Base-by-base conservation (phyloP, 1,284 basidiomycete genomes). In the Puccinia polysora region DNA sequence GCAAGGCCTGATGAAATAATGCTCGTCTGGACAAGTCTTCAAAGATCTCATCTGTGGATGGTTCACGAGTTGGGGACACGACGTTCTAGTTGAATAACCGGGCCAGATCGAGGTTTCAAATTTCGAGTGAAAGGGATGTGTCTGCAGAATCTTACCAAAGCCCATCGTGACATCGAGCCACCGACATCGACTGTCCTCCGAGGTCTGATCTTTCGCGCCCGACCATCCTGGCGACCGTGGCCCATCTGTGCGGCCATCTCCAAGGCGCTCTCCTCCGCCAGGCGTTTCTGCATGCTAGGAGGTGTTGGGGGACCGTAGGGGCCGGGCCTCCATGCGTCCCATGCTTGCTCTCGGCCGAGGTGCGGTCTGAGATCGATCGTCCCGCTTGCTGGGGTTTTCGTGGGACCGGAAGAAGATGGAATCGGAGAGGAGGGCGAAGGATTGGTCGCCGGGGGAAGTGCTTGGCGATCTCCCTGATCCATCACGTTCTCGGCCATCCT, bases 1-100 rank as follows among this genome's bases (percentile, higher is more conserved):
- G 65, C 65, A 65, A 45, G 73, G 73, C 20, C 65, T 62, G 34
- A 74, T 64, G 36, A 74, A 74, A 12, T 58, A 64, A 30, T 70
- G 67, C 28, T 69, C 68, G 47, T 72, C 55, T 15, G 73, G 47
- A 18, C 58, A 63, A 20, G 73, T 64, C 38, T 40, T 60, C 30
- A 71, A 40, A 2, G 68, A 71, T 38, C 68, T 40, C 68, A 69
- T 69, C 67, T 69, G 25, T 45, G 47, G 40, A 60, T 4, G 32
- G 15, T 40, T 1, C 15, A 18, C 8, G 25, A 43, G 4, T 36
- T 20, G 10, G 4, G 15, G 3, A 43, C 4, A 20, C 5, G 55
- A n/a, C n/a, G n/a, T n/a, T n/a, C n/a, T n/a, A n/a, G n/a, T n/a
- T n/a, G n/a, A n/a, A n/a, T n/a, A n/a, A n/a, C n/a, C n/a, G n/a